Evolutionary conservation across 176 grass and related monocot genomes (phyloP).

Genomic region (Eremochloa ophiuroides): DNA sequence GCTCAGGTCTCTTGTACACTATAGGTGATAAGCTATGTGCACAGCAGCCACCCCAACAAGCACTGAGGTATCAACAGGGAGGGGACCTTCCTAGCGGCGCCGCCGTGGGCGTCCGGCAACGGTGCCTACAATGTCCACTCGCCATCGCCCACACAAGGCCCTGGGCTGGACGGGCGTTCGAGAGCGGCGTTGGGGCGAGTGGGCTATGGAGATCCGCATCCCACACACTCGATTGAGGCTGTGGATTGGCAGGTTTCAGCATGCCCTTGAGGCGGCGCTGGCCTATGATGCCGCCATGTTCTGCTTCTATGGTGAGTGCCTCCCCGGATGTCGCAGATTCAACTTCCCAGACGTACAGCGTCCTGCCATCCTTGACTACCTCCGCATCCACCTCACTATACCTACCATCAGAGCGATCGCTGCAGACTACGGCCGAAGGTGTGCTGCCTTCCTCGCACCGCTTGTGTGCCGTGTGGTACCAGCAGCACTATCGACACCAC

Average conservation of each 20-base stretch:
- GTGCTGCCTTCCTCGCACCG: neutral
- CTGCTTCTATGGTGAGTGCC: constrained; percentile 16
- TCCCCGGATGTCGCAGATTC: neutral
- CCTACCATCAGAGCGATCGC: constrained; percentile 26
- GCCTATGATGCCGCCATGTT: constrained; percentile 31
- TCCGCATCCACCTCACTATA: neutral
- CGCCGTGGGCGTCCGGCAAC: no score
- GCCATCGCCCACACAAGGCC: neutral
- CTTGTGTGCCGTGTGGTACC: neutral
- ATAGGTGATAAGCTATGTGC: no score
- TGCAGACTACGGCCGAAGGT: neutral
- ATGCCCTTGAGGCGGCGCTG: constrained; percentile 8
- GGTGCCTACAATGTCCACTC: neutral
- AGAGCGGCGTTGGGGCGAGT: neutral
- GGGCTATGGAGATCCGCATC: constrained; percentile 36
- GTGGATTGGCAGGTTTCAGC: constrained; percentile 23
- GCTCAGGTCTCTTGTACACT: no score
- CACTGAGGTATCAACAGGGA: no score
- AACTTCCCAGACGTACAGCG: constrained; percentile 20
- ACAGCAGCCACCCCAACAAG: no score
- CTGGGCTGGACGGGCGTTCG: constrained; percentile 19
- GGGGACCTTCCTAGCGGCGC: no score
- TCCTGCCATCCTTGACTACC: neutral
- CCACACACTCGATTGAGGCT: neutral
- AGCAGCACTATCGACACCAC: neutral